Evolutionary conservation across 73 alveolate genomes (phyloP).

Genomic region (Durusdinium trenchii): DNA sequence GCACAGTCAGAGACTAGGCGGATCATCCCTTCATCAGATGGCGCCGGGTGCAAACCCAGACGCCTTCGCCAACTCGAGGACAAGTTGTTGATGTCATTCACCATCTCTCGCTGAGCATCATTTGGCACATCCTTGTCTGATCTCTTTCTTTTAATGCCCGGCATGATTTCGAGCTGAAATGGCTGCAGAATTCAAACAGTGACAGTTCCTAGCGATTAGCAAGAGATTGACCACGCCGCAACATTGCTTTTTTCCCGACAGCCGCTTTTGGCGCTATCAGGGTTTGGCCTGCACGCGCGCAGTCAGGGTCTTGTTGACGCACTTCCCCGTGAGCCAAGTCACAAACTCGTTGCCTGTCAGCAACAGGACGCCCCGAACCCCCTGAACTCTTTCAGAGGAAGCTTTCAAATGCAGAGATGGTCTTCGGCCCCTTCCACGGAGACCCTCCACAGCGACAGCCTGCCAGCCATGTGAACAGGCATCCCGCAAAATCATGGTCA

Average conservation of each 20-base stretch:
- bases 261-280: background rate
- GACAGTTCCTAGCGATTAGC: background rate
- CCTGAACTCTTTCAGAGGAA: background rate
- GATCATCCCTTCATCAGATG: background rate
- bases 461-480: background rate
- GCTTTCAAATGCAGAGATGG: background rate
- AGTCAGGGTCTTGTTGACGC: background rate
- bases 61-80: background rate
- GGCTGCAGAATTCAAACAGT: background rate
- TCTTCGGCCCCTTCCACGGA: background rate
- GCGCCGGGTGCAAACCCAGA: background rate
- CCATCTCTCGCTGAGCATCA: background rate
- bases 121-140: background rate
- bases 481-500: background rate
- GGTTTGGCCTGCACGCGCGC: background rate
- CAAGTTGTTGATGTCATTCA: background rate
- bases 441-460: background rate
- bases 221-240: background rate
- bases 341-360: slow-evolving; percentile 31
- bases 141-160: background rate
- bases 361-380: background rate
- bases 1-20: background rate
- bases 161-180: background rate
- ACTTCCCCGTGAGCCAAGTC: background rate
- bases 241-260: background rate